Evolutionary conservation across 1,284 basidiomycete species (phyloP).

Genomic region (Tilletia indica): DNA sequence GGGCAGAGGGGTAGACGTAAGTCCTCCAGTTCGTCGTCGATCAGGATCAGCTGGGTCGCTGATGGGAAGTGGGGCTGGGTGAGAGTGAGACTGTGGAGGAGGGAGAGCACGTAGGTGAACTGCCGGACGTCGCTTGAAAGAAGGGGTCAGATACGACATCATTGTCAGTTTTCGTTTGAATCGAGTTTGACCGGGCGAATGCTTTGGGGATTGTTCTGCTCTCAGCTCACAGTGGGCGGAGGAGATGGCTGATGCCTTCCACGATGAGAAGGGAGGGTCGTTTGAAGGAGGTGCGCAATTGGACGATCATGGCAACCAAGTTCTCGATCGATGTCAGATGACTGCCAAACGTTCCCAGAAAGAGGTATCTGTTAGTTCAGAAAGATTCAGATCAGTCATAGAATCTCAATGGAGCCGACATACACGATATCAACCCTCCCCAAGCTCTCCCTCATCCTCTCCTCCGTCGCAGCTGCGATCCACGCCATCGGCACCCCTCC

Average conservation of each 20-base stretch:
- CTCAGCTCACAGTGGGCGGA: not conserved
- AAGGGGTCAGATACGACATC: not conserved
- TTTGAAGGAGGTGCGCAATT: not conserved
- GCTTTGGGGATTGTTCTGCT: not conserved
- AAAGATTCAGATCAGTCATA: not conserved
- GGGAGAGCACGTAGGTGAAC: not conserved
- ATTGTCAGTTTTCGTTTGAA: no score
- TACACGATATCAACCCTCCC: not conserved
- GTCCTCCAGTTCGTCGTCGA: constrained; percentile 2
- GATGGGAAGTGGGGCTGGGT: not conserved
- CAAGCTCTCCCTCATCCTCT: not conserved
- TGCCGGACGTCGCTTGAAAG: not conserved
- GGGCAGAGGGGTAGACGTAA: not conserved
- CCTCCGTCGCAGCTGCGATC: not conserved
- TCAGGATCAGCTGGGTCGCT: not conserved
- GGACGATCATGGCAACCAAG: not conserved
- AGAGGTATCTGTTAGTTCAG: not conserved
- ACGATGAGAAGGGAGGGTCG: constrained; percentile 4
- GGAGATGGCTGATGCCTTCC: not conserved
- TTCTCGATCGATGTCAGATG: not conserved
- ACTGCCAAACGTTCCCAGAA: not conserved
- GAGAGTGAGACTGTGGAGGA: not conserved
- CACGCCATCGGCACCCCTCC: not conserved
- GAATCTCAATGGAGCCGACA: not conserved
- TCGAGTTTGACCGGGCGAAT: not conserved